phyloP scores from a whole-genome alignment of 129 eudicot species.

The Sambucus nigra region DNA sequence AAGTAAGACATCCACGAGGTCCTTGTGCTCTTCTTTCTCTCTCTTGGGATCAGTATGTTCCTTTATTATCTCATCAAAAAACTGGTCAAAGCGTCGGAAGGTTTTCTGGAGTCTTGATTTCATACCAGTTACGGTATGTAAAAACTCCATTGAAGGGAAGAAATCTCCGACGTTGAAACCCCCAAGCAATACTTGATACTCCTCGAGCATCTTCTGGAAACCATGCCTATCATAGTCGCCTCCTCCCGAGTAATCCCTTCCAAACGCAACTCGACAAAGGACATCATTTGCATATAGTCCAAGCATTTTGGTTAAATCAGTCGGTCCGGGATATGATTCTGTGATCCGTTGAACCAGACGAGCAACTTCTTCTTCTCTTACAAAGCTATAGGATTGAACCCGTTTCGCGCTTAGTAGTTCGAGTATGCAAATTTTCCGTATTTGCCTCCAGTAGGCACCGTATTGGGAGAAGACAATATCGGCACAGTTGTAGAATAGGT shows the following conservation, averaged over 20 bases:
- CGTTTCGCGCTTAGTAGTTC: constrained; percentile 27
- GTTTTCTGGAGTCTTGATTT: constrained; percentile 15
- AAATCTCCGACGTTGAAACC: constrained; percentile 38
- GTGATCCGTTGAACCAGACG: constrained; percentile 11
- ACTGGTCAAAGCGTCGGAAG: constrained; percentile 15
- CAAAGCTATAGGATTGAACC: constrained; percentile 22
- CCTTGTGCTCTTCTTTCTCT: constrained; percentile 13
- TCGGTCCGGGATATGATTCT: constrained; percentile 7
- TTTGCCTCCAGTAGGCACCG: constrained; percentile 39
- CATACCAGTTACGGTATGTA: constrained; percentile 16
- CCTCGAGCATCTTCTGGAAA: constrained; percentile 27
- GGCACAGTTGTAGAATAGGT: constrained; percentile 24
- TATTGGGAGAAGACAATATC: constrained; percentile 27
- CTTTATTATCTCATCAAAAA: constrained; percentile 21
- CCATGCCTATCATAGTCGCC: constrained; percentile 22
- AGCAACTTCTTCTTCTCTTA: constrained; percentile 35
- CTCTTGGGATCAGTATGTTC: constrained; percentile 12
- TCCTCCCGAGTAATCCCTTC: constrained; percentile 23
- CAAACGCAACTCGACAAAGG: constrained; percentile 25
- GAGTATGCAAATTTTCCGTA: constrained; percentile 22
- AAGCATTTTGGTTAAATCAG: constrained; percentile 15
- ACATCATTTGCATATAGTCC: constrained; percentile 27
- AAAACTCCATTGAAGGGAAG: constrained; percentile 26
- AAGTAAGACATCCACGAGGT: constrained; percentile 40
- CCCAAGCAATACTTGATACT: constrained; percentile 28